Evolutionary conservation across 805 yeast species (phyloP), one percentile per base, ranked within the genome.

Genomic region (Sugiyamaella valdiviana): DNA sequence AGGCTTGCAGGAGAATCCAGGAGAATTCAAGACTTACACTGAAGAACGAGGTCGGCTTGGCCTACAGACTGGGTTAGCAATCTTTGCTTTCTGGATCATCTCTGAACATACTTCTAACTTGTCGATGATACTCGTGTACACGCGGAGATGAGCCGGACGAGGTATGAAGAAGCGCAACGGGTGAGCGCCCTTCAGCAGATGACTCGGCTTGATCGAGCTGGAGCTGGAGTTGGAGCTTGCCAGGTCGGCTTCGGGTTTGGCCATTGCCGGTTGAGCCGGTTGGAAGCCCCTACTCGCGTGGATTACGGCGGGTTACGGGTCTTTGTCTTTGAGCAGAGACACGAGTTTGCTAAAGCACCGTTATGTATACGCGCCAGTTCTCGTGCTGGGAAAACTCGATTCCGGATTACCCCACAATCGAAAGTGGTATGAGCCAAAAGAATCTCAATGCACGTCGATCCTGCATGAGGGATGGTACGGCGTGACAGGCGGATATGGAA

Each of bases 21-120:
- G n/a, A 37, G 14, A 37, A 21, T 5, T 37, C 10, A 21, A 4
- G 2, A 39, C 42, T 21, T 39, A 39, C 42, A 39, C 29, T 39
- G 42, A 15, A 39, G 42, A 3, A 39, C 24, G 3, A 23, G 42
- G 7, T 39, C 42, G n/a, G 42, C 24, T 39, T 39, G n/a, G 9
- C 17, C 29, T 14, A 39, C 23, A 6, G 32, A 3, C 32, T 26
- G 32, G 32, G 32, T 26, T 26, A 26, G 32, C 32, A n/a, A n/a
- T n/a, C n/a, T n/a, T n/a, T n/a, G n/a, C n/a, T n/a, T n/a, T n/a
- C 32, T 3, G 32, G 32, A 26, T 26, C 9, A 10, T 6, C 32
- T 3, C 32, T 10, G 32, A 3, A 4, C 3, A 6, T 26, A 26
- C 32, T 3, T 26, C 32, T 26, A 26, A n/a, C 32, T 26, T 4